These are phyloP conservation scores for Cenchrus fungigraminus DNA, from an alignment of 176 grass and related monocot genomes.

Conservation along the genomic window DNA sequence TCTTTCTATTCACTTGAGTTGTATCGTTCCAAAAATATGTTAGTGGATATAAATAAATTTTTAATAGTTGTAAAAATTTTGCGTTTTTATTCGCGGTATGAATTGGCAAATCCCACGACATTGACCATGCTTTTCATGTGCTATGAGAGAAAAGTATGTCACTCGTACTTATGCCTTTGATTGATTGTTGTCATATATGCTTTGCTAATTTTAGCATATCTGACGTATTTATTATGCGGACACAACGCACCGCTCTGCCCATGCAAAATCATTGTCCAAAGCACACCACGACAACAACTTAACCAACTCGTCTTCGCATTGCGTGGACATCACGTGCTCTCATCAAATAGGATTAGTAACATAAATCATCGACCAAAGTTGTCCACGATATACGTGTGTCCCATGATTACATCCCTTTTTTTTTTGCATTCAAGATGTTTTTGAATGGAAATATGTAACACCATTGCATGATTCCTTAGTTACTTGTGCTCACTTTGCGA, in stretches of 20 bases:
- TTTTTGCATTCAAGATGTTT: neutral
- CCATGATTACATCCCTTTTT: neutral
- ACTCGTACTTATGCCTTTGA: neutral
- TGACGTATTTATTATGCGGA: neutral
- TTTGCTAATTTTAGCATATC: neutral
- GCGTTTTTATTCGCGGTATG: too few species aligned
- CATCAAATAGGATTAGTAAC: neutral
- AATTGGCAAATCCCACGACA: neutral
- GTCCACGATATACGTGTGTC: too few species aligned
- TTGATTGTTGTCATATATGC: neutral
- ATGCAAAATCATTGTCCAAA: neutral
- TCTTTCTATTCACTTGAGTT: neutral
- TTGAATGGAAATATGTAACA: neutral
- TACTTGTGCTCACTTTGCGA: too few species aligned
- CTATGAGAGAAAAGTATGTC: neutral
- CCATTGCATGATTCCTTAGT: too few species aligned
- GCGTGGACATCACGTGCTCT: neutral
- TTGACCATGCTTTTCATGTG: neutral
- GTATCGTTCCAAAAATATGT: neutral
- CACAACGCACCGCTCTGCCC: neutral
- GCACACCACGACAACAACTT: too few species aligned
- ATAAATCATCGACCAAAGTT: neutral
- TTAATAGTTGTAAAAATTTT: neutral
- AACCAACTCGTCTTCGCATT: neutral
- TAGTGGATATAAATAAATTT: neutral